A percentile compares a stretch with the other conserved stretches of the same genome.
phyloP scores from a whole-genome alignment of 176 grass and related monocot species.

The Zoysia pacifica region DNA sequence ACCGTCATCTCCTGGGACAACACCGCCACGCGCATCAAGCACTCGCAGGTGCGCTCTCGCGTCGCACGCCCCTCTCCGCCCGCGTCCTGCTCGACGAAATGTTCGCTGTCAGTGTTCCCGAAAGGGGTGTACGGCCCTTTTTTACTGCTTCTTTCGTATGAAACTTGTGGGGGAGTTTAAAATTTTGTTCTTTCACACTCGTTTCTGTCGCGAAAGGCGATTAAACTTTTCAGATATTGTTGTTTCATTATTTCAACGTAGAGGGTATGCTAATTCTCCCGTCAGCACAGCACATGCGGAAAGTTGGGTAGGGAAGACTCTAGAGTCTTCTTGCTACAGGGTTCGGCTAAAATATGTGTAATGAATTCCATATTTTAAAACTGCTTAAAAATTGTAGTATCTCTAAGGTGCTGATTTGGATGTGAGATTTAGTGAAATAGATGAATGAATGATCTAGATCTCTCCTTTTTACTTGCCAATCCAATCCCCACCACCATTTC shows the following conservation, averaged over 20 bases:
- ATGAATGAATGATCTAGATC: too few relatives aligned
- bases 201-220: not conserved
- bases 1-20: slow-evolving; percentile 94
- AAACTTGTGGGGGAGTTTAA: not conserved
- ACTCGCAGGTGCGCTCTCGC: slow-evolving; percentile 54
- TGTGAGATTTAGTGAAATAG: too few relatives aligned
- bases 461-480: too few relatives aligned
- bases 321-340: not conserved
- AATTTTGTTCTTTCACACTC: not conserved
- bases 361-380: not conserved
- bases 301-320: not conserved
- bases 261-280: not conserved
- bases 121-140: too few relatives aligned
- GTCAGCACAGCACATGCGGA: not conserved
- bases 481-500: too few relatives aligned
- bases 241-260: not conserved
- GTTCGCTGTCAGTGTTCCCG: too few relatives aligned
- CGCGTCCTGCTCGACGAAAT: slow-evolving; percentile 43
- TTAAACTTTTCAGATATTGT: not conserved
- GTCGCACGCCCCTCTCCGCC: not conserved
- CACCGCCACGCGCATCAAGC: slow-evolving; percentile 75
- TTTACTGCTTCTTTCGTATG: not conserved
- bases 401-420: too few relatives aligned
- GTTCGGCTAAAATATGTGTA: not conserved
- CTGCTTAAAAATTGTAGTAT: too few relatives aligned